Percentiles rank a stretch among this genome's conserved stretches.
Conservation (phyloP, 2,329 filamentous ascomycete genomes). For the Alternaria incomplexa region DNA sequence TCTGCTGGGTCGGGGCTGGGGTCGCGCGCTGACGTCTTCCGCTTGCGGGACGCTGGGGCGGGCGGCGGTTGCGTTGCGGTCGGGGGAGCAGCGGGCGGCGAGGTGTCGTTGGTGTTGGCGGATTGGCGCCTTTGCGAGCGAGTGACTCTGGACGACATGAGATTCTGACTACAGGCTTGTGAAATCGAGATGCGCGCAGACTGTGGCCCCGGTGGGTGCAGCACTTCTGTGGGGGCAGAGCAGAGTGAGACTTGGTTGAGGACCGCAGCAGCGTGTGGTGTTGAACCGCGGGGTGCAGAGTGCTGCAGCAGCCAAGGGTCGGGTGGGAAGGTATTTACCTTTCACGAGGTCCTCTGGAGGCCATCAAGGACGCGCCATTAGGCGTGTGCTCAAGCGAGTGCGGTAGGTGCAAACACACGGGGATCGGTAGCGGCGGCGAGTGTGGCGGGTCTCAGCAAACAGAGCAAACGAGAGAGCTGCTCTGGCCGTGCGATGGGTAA, state of each 20-base stretch:
- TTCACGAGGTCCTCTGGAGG: slow-evolving; percentile 35
- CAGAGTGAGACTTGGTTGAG: slow-evolving; percentile 24
- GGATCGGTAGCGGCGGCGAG: slow-evolving; percentile 10
- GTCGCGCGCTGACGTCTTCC: slow-evolving; percentile 68
- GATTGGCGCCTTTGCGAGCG: slow-evolving; percentile 92
- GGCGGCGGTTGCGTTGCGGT: slow-evolving; percentile 53
- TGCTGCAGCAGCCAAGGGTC: slow-evolving; percentile 20
- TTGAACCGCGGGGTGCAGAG: neutral
- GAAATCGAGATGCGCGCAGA: slow-evolving; percentile 37
- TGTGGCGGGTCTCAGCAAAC: slow-evolving; percentile 1
- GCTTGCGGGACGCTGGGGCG: slow-evolving; percentile 68
- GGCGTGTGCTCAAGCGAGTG: slow-evolving; percentile 47
- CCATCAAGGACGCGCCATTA: slow-evolving; percentile 47
- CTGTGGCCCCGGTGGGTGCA: slow-evolving; percentile 39
- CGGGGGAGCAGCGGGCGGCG: slow-evolving; percentile 47
- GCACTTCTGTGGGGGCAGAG: slow-evolving; percentile 31
- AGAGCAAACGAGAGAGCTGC: slow-evolving; percentile 15
- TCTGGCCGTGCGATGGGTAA: slow-evolving; percentile 9
- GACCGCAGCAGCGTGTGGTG: slow-evolving; percentile 14
- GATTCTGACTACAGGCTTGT: slow-evolving; percentile 55
- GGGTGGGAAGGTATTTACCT: slow-evolving; percentile 27
- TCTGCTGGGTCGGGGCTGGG: slow-evolving; percentile 55
- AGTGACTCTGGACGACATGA: slow-evolving; percentile 97
- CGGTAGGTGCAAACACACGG: slow-evolving; percentile 32
- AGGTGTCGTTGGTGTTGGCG: slow-evolving; percentile 54